Evolutionary conservation across 2,329 filamentous ascomycete species (phyloP), one percentile per base, ranked within the genome.

Genomic region (Phialocephala subalpina): DNA sequence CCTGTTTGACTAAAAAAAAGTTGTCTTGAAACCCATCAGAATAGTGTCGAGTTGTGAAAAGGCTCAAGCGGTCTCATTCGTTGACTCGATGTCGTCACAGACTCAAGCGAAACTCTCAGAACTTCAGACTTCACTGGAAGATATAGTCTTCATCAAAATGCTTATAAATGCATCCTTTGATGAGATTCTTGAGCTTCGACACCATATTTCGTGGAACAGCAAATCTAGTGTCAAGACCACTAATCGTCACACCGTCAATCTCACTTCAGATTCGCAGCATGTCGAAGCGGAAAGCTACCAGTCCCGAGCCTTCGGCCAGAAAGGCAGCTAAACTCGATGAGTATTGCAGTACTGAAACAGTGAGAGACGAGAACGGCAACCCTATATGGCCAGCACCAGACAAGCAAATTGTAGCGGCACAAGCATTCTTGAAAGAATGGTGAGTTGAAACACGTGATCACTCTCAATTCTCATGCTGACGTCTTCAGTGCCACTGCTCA

Each of bases 341-440:
- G 47, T 75, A 75, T 62, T 74, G 73, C 58, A 70, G 52, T 59
- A 59, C 57, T 18, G 57, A 66, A 0, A 42, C 64, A 14, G 67
- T 47, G 56, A 45, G 42, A n/a, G 67, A 69, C 47, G 35, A 63
- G 6, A 16, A 69, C 20, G 70, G 70, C 0, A 58, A 67, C 36
- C 42, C 82, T 1, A 79, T 89, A 57, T 91, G 89, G 89, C 89
- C 89, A 2, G 89, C 89, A 0, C 84, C 87, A 1, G 76, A 75
- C 59, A 75, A 76, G 12, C 84, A 89, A 62, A 86, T 91, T 40
- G 77, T 84, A 11, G 76, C 77, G 8, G 89, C 88, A 2, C 80
- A 86, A 59, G 71, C 76, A 1, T 86, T 90, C 58, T 86, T 91
- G 59, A 77, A 74, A 55, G 82, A 88, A 75, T 90, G 88, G 88